These are phyloP conservation scores for Ophiostoma sp. DNA, from an alignment of 2,329 filamentous ascomycete species.

Conservation along the genomic window DNA sequence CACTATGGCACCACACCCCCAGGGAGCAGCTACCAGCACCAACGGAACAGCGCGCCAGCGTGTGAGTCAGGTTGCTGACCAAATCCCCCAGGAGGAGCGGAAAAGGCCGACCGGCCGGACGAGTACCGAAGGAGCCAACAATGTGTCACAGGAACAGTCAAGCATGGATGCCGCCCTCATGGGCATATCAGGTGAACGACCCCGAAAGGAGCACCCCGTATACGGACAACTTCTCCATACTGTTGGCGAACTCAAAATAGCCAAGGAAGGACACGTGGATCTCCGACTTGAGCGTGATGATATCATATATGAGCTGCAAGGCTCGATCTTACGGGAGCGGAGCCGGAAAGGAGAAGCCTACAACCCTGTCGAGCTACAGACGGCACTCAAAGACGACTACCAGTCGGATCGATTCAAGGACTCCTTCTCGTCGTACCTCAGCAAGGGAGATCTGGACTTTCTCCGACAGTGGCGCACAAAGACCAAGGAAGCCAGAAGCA, in stretches of 20 bases:
- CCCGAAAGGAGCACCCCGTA: background rate
- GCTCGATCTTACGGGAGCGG: background rate
- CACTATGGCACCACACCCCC: conserved; percentile 28
- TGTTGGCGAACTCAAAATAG: background rate
- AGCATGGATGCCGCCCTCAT: background rate
- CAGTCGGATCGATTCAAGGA: background rate
- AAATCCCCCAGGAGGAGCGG: too few species aligned
- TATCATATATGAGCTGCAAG: background rate
- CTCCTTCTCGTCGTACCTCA: background rate
- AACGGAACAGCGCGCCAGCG: background rate
- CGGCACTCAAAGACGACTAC: background rate
- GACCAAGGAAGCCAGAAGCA: background rate
- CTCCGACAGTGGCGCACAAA: background rate
- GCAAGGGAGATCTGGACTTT: background rate
- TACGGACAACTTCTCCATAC: background rate
- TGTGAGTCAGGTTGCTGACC: too few species aligned
- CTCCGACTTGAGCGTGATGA: background rate
- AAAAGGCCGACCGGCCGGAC: too few species aligned
- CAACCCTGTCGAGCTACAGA: background rate
- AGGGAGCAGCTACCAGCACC: background rate
- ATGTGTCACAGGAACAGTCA: too few species aligned
- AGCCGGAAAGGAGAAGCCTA: background rate
- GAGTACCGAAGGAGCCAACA: too few species aligned
- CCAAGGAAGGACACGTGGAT: background rate
- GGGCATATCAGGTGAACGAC: background rate